Evolutionary conservation across 1,139 yeast genomes (phyloP), one percentile per base, ranked within the genome.

Genomic region (Saccharomyces hybrid): DNA sequence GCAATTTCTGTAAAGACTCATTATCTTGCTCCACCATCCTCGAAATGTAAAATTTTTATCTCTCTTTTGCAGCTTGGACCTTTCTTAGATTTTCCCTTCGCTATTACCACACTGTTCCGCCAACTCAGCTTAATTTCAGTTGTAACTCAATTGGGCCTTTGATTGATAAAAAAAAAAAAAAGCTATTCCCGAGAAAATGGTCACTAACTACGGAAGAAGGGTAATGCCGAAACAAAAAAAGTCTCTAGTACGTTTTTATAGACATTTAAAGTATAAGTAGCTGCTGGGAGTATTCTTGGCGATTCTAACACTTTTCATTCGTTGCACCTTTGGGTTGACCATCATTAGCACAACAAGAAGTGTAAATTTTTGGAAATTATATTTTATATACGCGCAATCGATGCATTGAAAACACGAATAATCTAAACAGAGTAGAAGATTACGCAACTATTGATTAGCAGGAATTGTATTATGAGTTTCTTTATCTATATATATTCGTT

Each of bases 151-250:
- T 38, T 38, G 42, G 42, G 42, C 42, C 42, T 38, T 38, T 38
- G 42, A 38, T 38, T 38, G 23, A 38, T 38, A 14, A 38, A 31
- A 31, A 31, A 47, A 48, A 20, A 48, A 31, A 20, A 20, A 20
- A 20, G 50, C 50, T 48, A 16, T 48, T 38, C 32, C 32, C 50
- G 42, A 48, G 23, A 16, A 48, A 23, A 31, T 26, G 42, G 20
- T 48, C 38, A 48, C 50, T 32, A 48, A 20, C 42, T 9, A 31
- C 42, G 50, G 28, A 34, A 20, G 23, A 16, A 48, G 38, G 38
- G 50, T 38, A 27, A 23, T 8, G 14, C 9, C 23, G 5, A 13
- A 7, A 11, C 20, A 3, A 13, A 23, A 20, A 7, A 6, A 16
- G 5, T 16, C 23, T 16, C 9, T 16, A 14, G 8, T 16, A 16